phyloP scores from a whole-genome alignment of 129 eudicot species.

The Flaveria trinervia region DNA sequence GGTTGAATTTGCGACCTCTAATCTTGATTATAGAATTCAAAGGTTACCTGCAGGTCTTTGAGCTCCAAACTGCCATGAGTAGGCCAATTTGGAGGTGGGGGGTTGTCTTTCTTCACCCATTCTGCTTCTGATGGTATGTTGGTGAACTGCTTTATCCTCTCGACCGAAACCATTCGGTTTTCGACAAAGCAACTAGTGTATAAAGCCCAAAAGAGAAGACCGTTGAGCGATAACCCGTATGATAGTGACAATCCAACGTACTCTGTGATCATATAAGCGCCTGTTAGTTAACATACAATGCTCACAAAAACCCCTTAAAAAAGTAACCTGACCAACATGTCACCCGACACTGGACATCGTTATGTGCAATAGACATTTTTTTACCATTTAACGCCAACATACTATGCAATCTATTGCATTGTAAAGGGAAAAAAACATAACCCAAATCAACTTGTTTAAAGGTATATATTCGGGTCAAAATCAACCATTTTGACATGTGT shows the following conservation, averaged over 20 bases:
- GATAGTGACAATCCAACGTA: slow-evolving; percentile 70
- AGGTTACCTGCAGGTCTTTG: slow-evolving; percentile 56
- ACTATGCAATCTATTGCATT: too few species aligned
- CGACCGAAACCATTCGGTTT: slow-evolving; percentile 78
- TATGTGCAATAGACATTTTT: too few species aligned
- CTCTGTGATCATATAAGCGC: slow-evolving; percentile 36
- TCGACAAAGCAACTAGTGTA: slow-evolving; percentile 52
- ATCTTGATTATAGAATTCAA: neutral
- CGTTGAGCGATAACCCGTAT: slow-evolving; percentile 63
- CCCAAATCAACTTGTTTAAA: too few species aligned
- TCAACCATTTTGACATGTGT: neutral
- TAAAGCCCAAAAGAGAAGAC: slow-evolving; percentile 51
- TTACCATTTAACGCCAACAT: too few species aligned
- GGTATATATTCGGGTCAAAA: too few species aligned
- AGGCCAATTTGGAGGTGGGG: slow-evolving; percentile 67
- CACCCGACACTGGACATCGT: too few species aligned
- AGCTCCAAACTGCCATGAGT: slow-evolving; percentile 53
- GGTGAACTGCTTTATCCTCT: slow-evolving; percentile 68
- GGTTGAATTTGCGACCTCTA: neutral
- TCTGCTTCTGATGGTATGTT: slow-evolving; percentile 68
- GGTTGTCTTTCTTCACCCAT: slow-evolving; percentile 43
- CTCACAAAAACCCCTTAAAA: too few species aligned
- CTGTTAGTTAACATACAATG: neutral
- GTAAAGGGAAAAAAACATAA: too few species aligned
- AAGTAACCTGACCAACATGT: too few species aligned